Conservation (phyloP, 495 filamentous ascomycete genomes). For the Lepidopterella palustris region DNA sequence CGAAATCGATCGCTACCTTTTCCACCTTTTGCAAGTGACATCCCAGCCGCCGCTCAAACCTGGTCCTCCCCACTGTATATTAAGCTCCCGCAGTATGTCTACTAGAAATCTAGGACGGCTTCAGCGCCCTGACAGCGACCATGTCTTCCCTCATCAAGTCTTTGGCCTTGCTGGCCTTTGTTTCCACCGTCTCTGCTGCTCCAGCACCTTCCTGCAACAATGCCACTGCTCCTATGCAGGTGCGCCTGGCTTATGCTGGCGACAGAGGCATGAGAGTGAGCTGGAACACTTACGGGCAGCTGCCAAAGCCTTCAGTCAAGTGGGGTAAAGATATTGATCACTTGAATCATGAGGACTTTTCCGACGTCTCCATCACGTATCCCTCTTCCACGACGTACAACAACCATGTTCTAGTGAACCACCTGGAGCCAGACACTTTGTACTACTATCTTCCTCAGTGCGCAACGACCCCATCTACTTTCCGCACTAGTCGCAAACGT, state of each 20-base stretch:
- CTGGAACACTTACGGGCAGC: slow-evolving; percentile 47
- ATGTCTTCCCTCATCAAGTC: not conserved
- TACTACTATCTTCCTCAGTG: slow-evolving; percentile 44
- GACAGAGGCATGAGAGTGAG: slow-evolving; percentile 18
- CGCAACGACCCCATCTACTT: slow-evolving; percentile 23
- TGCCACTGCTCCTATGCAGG: slow-evolving; percentile 16
- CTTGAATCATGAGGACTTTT: slow-evolving; percentile 34
- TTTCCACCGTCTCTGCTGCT: not conserved
- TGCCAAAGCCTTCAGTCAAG: slow-evolving; percentile 40
- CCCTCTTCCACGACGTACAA: slow-evolving; percentile 47
- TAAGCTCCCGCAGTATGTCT: too few species aligned
- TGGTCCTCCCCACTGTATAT: too few species aligned
- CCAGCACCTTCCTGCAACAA: not conserved
- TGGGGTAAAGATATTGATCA: slow-evolving; percentile 38
- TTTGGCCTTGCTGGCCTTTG: not conserved
- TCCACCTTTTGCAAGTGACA: too few species aligned
- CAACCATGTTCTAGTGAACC: slow-evolving; percentile 42
- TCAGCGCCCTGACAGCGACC: not conserved
- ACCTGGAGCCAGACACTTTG: slow-evolving; percentile 41
- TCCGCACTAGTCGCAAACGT: slow-evolving; percentile 30
- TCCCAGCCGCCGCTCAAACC: too few species aligned
- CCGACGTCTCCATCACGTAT: slow-evolving; percentile 43
- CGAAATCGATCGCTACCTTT: too few species aligned
- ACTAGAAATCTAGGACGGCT: not conserved
- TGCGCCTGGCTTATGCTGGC: slow-evolving; percentile 14